phyloP scores from a whole-genome alignment of 2,329 filamentous ascomycete genomes.

The Ceratocystis huliohia region DNA sequence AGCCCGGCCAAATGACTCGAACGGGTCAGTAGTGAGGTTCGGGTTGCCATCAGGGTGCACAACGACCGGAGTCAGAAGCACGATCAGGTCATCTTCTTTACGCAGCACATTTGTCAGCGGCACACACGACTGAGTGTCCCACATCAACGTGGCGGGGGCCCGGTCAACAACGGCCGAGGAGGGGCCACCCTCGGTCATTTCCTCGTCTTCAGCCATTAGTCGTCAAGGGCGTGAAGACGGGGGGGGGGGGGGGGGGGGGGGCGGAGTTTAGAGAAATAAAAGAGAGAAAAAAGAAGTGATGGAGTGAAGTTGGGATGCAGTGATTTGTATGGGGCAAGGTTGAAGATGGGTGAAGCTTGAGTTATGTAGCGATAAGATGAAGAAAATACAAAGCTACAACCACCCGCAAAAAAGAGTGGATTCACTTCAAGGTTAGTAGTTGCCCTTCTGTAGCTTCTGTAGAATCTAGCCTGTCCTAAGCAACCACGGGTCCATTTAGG shows the following conservation, averaged over 20 bases:
- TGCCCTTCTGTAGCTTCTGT: background rate
- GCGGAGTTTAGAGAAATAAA: background rate
- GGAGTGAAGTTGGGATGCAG: background rate
- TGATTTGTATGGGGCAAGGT: constrained; percentile 5
- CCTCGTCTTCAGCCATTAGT: constrained; percentile 18
- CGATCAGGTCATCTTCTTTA: constrained; percentile 39
- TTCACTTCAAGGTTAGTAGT: constrained; percentile 5
- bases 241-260: background rate
- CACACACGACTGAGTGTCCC: constrained; percentile 36
- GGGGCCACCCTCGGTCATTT: constrained; percentile 16
- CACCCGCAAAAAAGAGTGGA: constrained; percentile 13
- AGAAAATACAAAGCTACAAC: constrained; percentile 15
- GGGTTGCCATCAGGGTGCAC: constrained; percentile 33
- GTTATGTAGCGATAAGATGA: constrained; percentile 18
- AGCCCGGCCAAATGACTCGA: constrained; percentile 55
- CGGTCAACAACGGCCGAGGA: constrained; percentile 20
- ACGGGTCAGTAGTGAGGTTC: constrained; percentile 47
- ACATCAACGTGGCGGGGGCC: constrained; percentile 27
- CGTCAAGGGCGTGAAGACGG: constrained; percentile 3
- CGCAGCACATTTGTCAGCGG: constrained; percentile 35
- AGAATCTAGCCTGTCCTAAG: background rate
- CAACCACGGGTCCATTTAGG: background rate
- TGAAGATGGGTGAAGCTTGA: background rate
- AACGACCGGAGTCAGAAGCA: constrained; percentile 48
- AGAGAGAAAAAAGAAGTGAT: background rate